A percentile compares a stretch with the other conserved stretches of the same genome.
phyloP scores from a whole-genome alignment of 176 grass and related monocot species.

The Cymbopogon citratus region DNA sequence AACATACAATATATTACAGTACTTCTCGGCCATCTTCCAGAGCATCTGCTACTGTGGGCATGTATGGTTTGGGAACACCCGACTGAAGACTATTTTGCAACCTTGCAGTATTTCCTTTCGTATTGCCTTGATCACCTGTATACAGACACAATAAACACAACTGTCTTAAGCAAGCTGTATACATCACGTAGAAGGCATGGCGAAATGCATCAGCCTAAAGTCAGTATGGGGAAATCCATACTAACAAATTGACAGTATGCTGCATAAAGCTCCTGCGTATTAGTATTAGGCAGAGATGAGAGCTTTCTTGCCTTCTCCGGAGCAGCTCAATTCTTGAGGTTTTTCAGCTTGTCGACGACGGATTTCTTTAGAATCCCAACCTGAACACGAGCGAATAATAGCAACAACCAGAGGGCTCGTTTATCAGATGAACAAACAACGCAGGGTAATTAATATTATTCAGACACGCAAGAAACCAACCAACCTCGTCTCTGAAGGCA shows the following conservation, averaged over 20 bases:
- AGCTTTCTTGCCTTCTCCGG: slow-evolving; percentile 41
- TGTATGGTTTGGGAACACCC: slow-evolving; percentile 47
- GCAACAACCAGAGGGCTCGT: not conserved
- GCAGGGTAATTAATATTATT: not conserved
- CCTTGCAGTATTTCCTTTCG: slow-evolving; percentile 57
- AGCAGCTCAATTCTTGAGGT: slow-evolving; percentile 61
- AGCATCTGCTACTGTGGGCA: slow-evolving; percentile 43
- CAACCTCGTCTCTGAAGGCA: slow-evolving; percentile 63
- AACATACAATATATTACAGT: too few species aligned
- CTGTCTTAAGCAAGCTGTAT: too few species aligned
- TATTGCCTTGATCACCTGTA: slow-evolving; percentile 60
- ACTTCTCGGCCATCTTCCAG: slow-evolving; percentile 85
- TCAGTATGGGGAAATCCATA: not conserved
- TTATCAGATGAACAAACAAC: not conserved
- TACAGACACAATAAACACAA: not conserved
- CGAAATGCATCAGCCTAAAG: not conserved
- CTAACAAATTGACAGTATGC: not conserved
- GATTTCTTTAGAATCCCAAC: slow-evolving; percentile 46
- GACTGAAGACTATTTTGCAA: slow-evolving; percentile 84
- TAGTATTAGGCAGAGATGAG: not conserved
- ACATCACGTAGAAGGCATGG: too few species aligned
- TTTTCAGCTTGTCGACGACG: slow-evolving; percentile 29
- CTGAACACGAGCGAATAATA: too few species aligned
- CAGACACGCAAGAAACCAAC: not conserved
- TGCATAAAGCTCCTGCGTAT: not conserved